Base-by-base conservation (phyloP, 495 filamentous ascomycete species). In the Stereocaulon alpinum region DNA sequence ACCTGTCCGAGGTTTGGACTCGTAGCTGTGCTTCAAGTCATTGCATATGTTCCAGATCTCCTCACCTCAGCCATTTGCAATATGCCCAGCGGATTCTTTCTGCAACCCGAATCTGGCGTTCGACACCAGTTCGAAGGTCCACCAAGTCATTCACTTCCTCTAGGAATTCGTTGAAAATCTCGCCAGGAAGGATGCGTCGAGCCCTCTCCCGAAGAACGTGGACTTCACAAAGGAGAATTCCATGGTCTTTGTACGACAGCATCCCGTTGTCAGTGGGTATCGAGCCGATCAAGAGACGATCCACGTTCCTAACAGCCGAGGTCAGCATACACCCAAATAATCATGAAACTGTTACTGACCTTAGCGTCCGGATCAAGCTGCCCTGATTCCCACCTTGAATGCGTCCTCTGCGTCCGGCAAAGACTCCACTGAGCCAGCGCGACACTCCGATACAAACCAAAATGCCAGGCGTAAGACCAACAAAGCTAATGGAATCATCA, bases 21-120 rank as follows among this genome's bases (percentile, higher is more conserved):
- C 27, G 1, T 10, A 20, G 42, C 42, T 55, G 40, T 53, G 40
- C 43, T n/a, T 12, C 27, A 14, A 24, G 34, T 55, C 49, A 56
- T 42, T 40, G 52, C 40, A 47, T 14, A 24, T 34, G 43, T 17
- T 34, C 53, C 37, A 12, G 32, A 4, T 42, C n/a, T 34, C 40
- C 56, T 45, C 49, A 63, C 61, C 62, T 68, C 34, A 91, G 69
- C 83, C 85, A 93, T 66, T 84, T 86, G 9, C 82, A 81, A 77
- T 96, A 96, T 12, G 86, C 86, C 86, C 93, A 96, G 57, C 86
- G 76, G 61, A 96, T 88, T 60, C 93, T 79, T 59, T 89, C 84
- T 42, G 93, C 73, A 47, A 90, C 84, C 68, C 80, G 84, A 62
- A 83, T 75, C 73, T 96, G 91, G 56, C 78, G 77, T 52, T 82